A percentile compares a stretch with the other conserved stretches of the same genome.
phyloP scores from a whole-genome alignment of 495 filamentous ascomycete species.

The Evansstolkia leycettana region DNA sequence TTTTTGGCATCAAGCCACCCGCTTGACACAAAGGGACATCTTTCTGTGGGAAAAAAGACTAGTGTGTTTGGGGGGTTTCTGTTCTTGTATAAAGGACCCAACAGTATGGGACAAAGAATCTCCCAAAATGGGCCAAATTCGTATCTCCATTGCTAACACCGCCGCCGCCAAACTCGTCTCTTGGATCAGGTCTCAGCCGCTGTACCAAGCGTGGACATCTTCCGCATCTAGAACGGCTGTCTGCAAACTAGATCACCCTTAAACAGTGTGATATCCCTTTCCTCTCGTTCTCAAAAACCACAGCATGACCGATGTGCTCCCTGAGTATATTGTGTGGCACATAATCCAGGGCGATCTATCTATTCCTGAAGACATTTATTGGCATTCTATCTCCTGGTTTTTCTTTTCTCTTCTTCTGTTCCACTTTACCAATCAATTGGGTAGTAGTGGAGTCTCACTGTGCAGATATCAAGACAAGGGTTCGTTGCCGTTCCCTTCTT shows the following conservation, averaged over 20 bases:
- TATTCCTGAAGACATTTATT: too few relatives aligned
- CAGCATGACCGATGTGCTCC: too few relatives aligned
- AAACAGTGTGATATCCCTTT: neutral
- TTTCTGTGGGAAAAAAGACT: neutral
- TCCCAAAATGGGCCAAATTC: neutral
- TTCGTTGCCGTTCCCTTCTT: too few relatives aligned
- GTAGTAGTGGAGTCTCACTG: too few relatives aligned
- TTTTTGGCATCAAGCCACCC: too few relatives aligned
- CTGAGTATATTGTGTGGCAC: too few relatives aligned
- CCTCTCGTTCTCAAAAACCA: neutral
- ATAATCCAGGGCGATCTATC: too few relatives aligned
- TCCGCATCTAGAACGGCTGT: slow-evolving; percentile 1
- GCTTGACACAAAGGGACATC: neutral
- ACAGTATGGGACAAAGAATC: slow-evolving; percentile 12
- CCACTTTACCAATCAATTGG: too few relatives aligned
- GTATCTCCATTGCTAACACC: neutral
- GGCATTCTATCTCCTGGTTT: neutral
- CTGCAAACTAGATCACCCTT: neutral
- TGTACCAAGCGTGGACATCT: neutral
- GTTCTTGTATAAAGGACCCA: slow-evolving; percentile 2
- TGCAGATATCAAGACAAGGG: too few relatives aligned
- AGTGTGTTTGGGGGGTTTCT: neutral
- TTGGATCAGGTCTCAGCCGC: neutral
- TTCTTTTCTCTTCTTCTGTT: neutral
- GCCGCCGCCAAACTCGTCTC: neutral